A percentile compares a stretch with the other conserved stretches of the same genome.
Evolutionary conservation across 495 filamentous ascomycete species (phyloP).

Genomic region (Bacidia rubella): DNA sequence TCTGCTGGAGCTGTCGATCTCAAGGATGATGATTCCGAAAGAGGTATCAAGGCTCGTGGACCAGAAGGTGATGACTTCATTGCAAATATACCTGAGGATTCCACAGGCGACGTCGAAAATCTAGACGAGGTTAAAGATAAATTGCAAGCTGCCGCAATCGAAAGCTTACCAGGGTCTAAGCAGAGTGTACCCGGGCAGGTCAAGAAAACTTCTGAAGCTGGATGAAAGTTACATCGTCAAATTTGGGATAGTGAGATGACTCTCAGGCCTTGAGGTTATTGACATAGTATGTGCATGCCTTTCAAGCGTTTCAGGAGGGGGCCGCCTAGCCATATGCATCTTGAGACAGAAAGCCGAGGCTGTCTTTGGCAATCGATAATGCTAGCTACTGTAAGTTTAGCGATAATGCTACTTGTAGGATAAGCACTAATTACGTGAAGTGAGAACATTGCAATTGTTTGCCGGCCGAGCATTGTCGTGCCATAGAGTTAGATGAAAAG

Average conservation of each 20-base stretch:
- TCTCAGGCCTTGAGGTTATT: no score
- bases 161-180: neutral
- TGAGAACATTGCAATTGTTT: no score
- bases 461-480: no score
- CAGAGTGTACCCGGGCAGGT: neutral
- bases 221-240: neutral
- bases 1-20: slow-evolving; percentile 36
- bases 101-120: neutral
- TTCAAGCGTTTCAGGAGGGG: no score
- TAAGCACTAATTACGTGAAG: no score
- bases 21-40: slow-evolving; percentile 21
- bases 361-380: no score
- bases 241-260: neutral
- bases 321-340: neutral
- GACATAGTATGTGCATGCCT: no score
- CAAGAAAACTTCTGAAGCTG: neutral
- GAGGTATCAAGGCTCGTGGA: slow-evolving; percentile 22
- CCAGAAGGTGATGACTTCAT: slow-evolving; percentile 20
- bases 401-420: no score
- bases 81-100: neutral
- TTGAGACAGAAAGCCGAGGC: neutral
- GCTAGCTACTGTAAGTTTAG: no score
- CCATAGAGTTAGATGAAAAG: no score
- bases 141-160: neutral
- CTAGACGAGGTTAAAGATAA: neutral